Base-by-base conservation (phyloP, 2,329 filamentous ascomycete genomes). In the Colletotrichum camelliae region DNA sequence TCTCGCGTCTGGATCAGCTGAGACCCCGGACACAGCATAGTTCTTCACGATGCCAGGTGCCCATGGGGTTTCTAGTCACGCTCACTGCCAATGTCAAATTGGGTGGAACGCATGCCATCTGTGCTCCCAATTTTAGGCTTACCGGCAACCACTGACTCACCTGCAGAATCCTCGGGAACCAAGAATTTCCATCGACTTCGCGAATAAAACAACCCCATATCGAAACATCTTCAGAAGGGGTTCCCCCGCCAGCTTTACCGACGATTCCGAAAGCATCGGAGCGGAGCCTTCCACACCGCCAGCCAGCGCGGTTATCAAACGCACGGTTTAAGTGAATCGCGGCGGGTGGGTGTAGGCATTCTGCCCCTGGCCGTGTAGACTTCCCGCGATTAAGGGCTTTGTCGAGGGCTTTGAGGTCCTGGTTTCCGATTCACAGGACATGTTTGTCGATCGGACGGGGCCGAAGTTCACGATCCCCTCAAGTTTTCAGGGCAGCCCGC, bases 401-500 rank as follows among this genome's bases (percentile, higher is more conserved):
- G 21, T 29, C 18, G 33, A 31, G 21, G 18, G 15, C 13, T 24
- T 52, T 27, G 33, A n/a, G 31, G 21, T 55, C 64, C 65, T 18
- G 31, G 70, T 73, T 75, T 73, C 65, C 64, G 74, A 76, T 76
- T 73, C 16, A 74, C 58, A 39, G 57, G 35, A 68, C 57, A 21
- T 29, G 16, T 55, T 74, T 35, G 58, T 58, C 64, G 70, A 76
- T 76, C 70, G 74, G 74, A 69, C 64, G 65, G 62, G 57, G 21
- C 74, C 57, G 74, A 52, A 76, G 21, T 65, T 73, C 70, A 64
- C 74, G 74, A 76, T 76, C 70, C 35, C 64, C 43, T 76, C 70
- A 69, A 13, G 9, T 65, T 60, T 69, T 31, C 74, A 60, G 64
- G 70, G 64, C 70, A 64, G 48, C 61, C 74, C 29, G 74, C 70